Conservation (phyloP, 805 yeast species). For the Starmerella floris region DNA sequence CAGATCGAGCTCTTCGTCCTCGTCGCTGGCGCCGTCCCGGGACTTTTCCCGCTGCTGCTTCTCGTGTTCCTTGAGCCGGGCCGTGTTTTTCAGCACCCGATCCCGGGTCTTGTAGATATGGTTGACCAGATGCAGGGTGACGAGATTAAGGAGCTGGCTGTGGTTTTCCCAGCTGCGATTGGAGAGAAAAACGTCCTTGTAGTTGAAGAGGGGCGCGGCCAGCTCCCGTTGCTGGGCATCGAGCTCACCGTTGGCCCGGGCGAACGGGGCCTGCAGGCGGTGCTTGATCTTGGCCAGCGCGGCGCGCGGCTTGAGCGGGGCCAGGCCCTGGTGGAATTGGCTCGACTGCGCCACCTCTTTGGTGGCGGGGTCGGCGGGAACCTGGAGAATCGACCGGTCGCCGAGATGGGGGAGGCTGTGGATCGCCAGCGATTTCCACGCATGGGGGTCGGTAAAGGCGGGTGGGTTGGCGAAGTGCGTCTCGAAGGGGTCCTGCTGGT, state of each 20-base stretch:
- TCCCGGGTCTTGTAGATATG: constrained; percentile 83
- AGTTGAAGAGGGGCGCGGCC: constrained; percentile 53
- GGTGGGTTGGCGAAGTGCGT: constrained; percentile 49
- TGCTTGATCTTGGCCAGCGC: constrained; percentile 31
- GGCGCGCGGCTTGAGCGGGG: neutral
- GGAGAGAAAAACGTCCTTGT: constrained; percentile 58
- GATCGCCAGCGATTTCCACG: constrained; percentile 21
- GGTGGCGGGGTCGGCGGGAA: constrained; percentile 5
- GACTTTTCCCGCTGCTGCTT: neutral
- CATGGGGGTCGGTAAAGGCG: constrained; percentile 23
- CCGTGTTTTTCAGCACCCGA: constrained; percentile 63
- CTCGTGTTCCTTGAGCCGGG: constrained; percentile 29
- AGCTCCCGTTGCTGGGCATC: constrained; percentile 38
- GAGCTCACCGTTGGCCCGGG: constrained; percentile 27
- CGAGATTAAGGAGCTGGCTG: constrained; percentile 44
- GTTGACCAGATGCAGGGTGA: constrained; percentile 59
- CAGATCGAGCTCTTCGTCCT: constrained; percentile 32
- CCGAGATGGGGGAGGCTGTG: constrained; percentile 20
- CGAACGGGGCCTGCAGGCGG: constrained; percentile 28
- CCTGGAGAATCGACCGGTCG: constrained; percentile 14
- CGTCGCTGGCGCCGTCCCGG: constrained; percentile 26
- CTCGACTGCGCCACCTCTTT: neutral
- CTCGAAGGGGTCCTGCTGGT: constrained; percentile 56
- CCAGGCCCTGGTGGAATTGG: neutral
- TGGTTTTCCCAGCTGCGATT: constrained; percentile 39